phyloP scores from a whole-genome alignment of 768 basidiomycete species.

The Leccinum disarticulatum region DNA sequence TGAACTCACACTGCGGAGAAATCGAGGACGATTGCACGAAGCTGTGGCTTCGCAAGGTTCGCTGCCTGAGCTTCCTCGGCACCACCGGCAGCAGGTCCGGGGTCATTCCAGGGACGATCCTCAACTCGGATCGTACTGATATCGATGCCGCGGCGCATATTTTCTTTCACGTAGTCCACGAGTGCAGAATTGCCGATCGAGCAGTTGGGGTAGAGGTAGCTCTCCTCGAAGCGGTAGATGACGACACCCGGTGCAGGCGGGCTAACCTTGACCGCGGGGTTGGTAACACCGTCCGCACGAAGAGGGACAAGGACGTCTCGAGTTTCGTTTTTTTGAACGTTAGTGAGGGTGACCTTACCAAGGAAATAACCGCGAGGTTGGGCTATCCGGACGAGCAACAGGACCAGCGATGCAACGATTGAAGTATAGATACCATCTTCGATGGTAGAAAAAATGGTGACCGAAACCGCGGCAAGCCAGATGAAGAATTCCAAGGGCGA shows the following conservation, averaged over 20 bases:
- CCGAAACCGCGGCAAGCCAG: slow-evolving; percentile 81
- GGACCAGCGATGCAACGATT: slow-evolving; percentile 71
- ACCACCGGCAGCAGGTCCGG: slow-evolving; percentile 60
- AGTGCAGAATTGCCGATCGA: slow-evolving; percentile 67
- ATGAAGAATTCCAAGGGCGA: slow-evolving; percentile 92
- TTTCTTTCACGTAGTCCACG: slow-evolving; percentile 76
- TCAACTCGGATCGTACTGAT: slow-evolving; percentile 57
- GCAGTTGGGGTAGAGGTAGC: slow-evolving; percentile 82
- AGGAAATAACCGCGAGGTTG: slow-evolving; percentile 89
- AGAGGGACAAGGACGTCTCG: slow-evolving; percentile 89
- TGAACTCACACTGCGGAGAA: slow-evolving; percentile 70
- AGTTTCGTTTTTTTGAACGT: slow-evolving; percentile 35
- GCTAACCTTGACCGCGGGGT: slow-evolving; percentile 67
- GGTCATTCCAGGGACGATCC: slow-evolving; percentile 95
- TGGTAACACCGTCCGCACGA: slow-evolving; percentile 55
- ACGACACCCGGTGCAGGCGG: slow-evolving; percentile 85
- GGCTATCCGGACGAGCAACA: slow-evolving; percentile 84
- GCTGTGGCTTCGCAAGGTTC: slow-evolving; percentile 57
- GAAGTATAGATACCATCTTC: slow-evolving; percentile 93
- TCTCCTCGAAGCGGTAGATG: slow-evolving; percentile 91
- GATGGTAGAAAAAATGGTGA: slow-evolving; percentile 91
- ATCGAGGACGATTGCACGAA: slow-evolving; percentile 90
- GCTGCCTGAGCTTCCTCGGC: slow-evolving; percentile 46
- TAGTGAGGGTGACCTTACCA: slow-evolving; percentile 69
- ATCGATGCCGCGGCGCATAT: slow-evolving; percentile 77